Conservation (phyloP, 2,329 filamentous ascomycete species). For the Rutstroemia sp. region DNA sequence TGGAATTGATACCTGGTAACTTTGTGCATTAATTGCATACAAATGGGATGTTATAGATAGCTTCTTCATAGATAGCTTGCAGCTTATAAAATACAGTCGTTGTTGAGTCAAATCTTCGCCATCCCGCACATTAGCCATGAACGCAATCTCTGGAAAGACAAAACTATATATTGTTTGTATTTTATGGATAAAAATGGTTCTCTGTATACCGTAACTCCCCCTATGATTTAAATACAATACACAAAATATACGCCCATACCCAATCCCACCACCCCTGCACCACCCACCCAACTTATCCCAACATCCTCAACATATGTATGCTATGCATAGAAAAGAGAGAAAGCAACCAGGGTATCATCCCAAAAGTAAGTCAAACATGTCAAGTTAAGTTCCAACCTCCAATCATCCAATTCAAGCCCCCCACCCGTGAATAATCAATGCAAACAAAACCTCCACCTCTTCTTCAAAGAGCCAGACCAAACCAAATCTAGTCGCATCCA, state of each 20-base stretch:
- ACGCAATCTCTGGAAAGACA: background rate
- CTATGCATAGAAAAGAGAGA: background rate
- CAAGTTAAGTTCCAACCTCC: background rate
- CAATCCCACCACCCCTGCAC: too few species aligned
- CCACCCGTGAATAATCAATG: too few species aligned
- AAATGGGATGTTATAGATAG: background rate
- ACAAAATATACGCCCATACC: too few species aligned
- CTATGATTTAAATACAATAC: too few species aligned
- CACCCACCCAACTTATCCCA: background rate
- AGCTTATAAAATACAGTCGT: background rate
- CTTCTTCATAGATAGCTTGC: background rate
- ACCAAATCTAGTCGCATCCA: background rate
- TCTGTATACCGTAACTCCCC: background rate
- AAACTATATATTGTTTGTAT: background rate
- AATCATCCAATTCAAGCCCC: too few species aligned
- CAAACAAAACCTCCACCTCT: too few species aligned
- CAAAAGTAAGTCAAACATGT: background rate
- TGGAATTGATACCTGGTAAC: constrained; percentile 1
- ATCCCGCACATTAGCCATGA: background rate
- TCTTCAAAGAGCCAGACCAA: background rate
- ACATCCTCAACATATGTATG: background rate
- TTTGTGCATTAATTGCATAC: constrained; percentile 2
- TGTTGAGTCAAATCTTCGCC: background rate
- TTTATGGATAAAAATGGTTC: background rate
- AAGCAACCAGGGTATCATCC: background rate